A percentile compares a stretch with the other conserved stretches of the same genome.
phyloP scores from a whole-genome alignment of 441 rosid genomes.

The Cnidoscolus chayamansa region DNA sequence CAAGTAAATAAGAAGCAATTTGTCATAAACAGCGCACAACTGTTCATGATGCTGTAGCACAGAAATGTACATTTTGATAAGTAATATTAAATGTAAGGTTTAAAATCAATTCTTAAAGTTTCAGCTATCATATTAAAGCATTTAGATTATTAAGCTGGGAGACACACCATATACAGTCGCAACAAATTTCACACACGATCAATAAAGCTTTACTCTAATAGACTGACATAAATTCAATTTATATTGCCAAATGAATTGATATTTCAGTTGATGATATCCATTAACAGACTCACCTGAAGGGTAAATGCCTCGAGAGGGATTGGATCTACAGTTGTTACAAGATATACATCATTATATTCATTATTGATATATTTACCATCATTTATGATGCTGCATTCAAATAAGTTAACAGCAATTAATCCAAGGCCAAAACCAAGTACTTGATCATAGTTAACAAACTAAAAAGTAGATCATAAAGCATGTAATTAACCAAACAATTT shows the following conservation, averaged over 20 bases:
- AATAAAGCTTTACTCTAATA: neutral
- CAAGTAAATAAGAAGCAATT: neutral
- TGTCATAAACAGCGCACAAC: neutral
- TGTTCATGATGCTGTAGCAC: neutral
- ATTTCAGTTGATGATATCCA: neutral
- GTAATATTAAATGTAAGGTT: neutral
- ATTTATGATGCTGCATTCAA: constrained; percentile 59
- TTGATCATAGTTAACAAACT: neutral
- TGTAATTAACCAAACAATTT: neutral
- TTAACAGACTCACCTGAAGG: constrained; percentile 65
- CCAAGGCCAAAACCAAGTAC: neutral
- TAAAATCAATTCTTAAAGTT: neutral
- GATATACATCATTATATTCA: constrained; percentile 79
- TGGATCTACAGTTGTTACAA: constrained; percentile 71
- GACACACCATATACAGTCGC: neutral
- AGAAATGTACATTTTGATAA: neutral
- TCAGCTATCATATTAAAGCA: neutral
- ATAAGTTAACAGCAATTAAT: constrained; percentile 22
- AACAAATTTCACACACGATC: neutral
- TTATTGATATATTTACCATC: constrained; percentile 77
- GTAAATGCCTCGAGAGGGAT: constrained; percentile 86
- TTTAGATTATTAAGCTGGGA: neutral
- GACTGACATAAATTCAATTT: neutral
- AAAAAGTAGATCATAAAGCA: neutral
- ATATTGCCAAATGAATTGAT: neutral